Base-by-base conservation (phyloP, 495 filamentous ascomycete genomes). In the Aspergillus campestris region DNA sequence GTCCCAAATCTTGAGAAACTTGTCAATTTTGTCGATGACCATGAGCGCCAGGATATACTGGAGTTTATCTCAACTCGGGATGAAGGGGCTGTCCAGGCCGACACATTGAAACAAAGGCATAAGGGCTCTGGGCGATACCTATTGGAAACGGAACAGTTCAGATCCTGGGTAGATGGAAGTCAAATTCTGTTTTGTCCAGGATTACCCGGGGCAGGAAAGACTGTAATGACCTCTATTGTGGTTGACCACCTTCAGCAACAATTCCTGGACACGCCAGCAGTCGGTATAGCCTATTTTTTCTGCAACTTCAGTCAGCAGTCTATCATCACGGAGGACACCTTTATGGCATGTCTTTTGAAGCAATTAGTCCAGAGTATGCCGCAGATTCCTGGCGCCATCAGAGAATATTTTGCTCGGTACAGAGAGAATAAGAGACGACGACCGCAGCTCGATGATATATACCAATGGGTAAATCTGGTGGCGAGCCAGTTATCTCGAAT, bases 51-150 rank as follows among this genome's bases (percentile, higher is more conserved):
- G 15, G 13, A 8, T 3, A 43, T 51, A n/a, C 28, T 48, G 29
- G 36, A 49, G 8, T 56, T 45, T 50, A 36, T 57, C 31, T 40
- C 42, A 3, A 42, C 46, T 12, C 34, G 38, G 8, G 38, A 44
- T n/a, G 45, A 53, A 34, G 34, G 15, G 14, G 29, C n/a, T n/a
- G 36, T 53, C 11, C 53, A 53, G 31, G 37, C 28, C 29, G 47
- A 50, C 13, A 37, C 39, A 9, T 36, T 52, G 15, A 29, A 18
- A 5, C n/a, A 14, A 29, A 51, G 59, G 13, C 58, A 70, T 11
- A 34, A 57, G 31, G 66, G 58, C 7, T 70, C 69, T 0, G 65
- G 71, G 0, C 33, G 58, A 47, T 78, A 68, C 71, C 49, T 78
- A 9, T 54, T 74, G 3, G 42, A 67, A 5, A 64, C 61, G 3